These are phyloP conservation scores for Chlorokybus atmophyticus DNA, from an alignment of 139 green algal species.

Conservation along the genomic window DNA sequence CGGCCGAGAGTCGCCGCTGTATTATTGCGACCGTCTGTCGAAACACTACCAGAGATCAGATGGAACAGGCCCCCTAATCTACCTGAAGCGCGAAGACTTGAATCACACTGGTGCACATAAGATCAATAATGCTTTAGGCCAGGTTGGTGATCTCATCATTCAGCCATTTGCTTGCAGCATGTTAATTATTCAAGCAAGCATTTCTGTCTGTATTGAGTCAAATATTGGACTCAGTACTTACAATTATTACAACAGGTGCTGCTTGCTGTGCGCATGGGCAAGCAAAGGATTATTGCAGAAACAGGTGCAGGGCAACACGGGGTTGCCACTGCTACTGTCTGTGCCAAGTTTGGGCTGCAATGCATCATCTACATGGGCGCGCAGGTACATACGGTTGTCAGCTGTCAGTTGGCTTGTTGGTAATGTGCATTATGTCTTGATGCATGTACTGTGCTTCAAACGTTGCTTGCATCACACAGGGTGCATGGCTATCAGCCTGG, in stretches of 20 bases:
- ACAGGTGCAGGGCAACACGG: constrained; percentile 96
- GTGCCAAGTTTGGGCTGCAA: constrained; percentile 77
- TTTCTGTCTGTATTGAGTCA: too few relatives aligned
- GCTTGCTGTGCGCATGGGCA: constrained; percentile 39
- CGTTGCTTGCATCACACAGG: background rate
- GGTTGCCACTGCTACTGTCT: constrained; percentile 94
- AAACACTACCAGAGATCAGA: constrained; percentile 58
- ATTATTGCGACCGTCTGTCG: constrained; percentile 83
- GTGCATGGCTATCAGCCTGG: background rate
- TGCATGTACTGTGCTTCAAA: background rate
- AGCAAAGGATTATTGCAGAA: constrained; percentile 96
- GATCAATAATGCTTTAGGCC: constrained; percentile 98
- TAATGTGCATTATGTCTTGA: background rate
- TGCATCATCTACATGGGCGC: constrained; percentile 99
- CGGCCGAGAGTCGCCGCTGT: constrained; percentile 78
- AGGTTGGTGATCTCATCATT: too few relatives aligned
- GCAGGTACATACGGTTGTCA: too few relatives aligned
- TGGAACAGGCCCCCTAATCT: constrained; percentile 66
- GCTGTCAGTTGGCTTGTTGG: too few relatives aligned
- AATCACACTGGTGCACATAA: constrained; percentile 99
- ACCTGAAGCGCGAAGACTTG: constrained; percentile 96
- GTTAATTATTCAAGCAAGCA: too few relatives aligned
- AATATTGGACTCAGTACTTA: too few relatives aligned
- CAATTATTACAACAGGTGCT: too few relatives aligned
- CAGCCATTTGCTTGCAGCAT: too few relatives aligned